Percentiles rank a stretch among this genome's conserved stretches.
These are phyloP conservation scores for Poterioochromonas sp. DNA, from an alignment of 352 stramenopile species.

Conservation along the genomic window DNA sequence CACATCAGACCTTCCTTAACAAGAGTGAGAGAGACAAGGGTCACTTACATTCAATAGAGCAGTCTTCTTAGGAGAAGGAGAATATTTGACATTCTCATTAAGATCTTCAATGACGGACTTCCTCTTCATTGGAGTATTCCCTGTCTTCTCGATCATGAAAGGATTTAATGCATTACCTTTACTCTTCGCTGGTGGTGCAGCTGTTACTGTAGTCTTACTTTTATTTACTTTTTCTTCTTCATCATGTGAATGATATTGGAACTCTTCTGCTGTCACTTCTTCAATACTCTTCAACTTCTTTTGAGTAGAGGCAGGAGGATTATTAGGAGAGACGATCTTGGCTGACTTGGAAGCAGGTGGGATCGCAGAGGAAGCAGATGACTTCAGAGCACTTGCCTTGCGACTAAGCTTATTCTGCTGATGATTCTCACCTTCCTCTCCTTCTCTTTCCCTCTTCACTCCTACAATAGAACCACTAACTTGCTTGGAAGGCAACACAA, in stretches of 20 bases:
- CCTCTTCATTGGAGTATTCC: background rate
- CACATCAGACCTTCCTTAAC: background rate
- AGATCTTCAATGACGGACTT: background rate
- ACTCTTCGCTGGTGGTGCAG: background rate
- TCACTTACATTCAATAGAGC: slow-evolving; percentile 8
- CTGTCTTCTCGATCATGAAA: background rate
- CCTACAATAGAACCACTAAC: background rate
- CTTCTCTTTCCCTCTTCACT: too few relatives aligned
- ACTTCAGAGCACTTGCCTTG: background rate
- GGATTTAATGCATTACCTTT: background rate
- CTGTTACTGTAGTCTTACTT: background rate
- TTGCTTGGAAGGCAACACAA: background rate
- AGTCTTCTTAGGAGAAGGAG: slow-evolving; percentile 22
- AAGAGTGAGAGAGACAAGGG: background rate
- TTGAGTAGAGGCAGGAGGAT: background rate
- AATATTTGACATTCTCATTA: background rate
- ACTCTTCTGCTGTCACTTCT: background rate
- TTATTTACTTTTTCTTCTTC: too few relatives aligned
- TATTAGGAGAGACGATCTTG: background rate
- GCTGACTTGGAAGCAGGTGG: too few relatives aligned
- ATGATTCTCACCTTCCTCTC: background rate
- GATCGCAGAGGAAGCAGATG: background rate
- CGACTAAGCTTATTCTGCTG: background rate
- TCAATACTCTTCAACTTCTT: background rate
- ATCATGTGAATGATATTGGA: background rate